phyloP scores from a whole-genome alignment of 2,329 filamentous ascomycete species.

The Alternaria dauci region DNA sequence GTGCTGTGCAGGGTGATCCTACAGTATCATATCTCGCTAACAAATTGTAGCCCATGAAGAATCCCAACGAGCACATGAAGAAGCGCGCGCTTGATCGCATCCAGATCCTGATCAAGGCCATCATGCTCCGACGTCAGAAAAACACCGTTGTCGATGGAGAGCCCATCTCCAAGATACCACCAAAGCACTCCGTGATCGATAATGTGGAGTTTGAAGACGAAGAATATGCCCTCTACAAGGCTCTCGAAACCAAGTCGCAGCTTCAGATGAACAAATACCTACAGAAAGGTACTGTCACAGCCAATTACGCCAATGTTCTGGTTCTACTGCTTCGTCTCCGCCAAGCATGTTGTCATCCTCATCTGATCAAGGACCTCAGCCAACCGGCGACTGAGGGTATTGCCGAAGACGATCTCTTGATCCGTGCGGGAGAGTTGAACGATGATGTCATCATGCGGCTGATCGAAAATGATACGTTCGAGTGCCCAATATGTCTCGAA shows the following conservation, averaged over 20 bases:
- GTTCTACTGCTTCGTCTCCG: conserved; percentile 81
- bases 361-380: conserved; percentile 72
- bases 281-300: conserved; percentile 67
- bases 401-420: conserved; percentile 64
- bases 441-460: conserved; percentile 72
- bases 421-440: conserved; percentile 69
- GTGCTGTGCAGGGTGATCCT: not conserved
- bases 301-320: conserved; percentile 80
- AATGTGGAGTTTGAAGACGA: conserved; percentile 73
- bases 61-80: conserved; percentile 40
- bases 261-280: conserved; percentile 81
- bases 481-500: conserved; percentile 86
- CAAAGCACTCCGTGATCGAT: conserved; percentile 68
- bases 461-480: conserved; percentile 67
- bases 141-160: conserved; percentile 79
- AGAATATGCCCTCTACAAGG: conserved; percentile 70
- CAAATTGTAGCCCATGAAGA: conserved; percentile 52
- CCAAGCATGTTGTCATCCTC: conserved; percentile 81
- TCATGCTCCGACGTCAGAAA: conserved; percentile 85
- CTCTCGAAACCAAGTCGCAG: conserved; percentile 72
- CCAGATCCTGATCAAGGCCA: conserved; percentile 77
- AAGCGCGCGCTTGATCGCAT: conserved; percentile 71
- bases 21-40: not conserved
- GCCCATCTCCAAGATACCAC: conserved; percentile 74
- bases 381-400: conserved; percentile 68